These are phyloP conservation scores for Podochytrium sp. DNA, from an alignment of 192 early-diverging fungal genomes.

Conservation along the genomic window DNA sequence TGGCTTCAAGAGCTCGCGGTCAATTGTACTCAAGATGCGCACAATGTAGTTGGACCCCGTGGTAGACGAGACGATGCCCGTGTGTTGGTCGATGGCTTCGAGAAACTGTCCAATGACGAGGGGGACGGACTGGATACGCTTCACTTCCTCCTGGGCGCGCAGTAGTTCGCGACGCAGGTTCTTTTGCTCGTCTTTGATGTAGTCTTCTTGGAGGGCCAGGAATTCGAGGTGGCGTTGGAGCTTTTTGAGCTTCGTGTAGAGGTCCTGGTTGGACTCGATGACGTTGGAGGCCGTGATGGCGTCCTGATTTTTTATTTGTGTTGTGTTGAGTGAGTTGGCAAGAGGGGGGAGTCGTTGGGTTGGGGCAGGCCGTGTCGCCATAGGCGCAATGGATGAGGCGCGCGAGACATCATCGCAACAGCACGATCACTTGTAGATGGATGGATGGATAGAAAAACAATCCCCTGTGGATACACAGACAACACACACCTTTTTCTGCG, in stretches of 20 bases:
- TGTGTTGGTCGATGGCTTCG: slow-evolving; percentile 95
- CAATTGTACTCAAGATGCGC: slow-evolving; percentile 94
- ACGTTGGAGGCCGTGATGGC: neutral
- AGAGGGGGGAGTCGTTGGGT: neutral
- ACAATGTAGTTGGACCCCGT: slow-evolving; percentile 91
- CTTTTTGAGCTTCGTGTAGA: slow-evolving; percentile 93
- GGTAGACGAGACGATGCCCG: slow-evolving; percentile 93
- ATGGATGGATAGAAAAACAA: neutral
- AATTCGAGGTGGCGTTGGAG: slow-evolving; percentile 94
- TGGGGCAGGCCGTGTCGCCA: neutral
- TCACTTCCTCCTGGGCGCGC: slow-evolving; percentile 96
- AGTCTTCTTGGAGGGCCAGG: slow-evolving; percentile 96
- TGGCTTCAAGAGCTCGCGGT: slow-evolving; percentile 96
- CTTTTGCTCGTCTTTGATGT: slow-evolving; percentile 97
- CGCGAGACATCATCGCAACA: neutral
- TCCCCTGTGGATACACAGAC: neutral
- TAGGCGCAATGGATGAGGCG: neutral
- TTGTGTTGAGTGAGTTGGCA: neutral
- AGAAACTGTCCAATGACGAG: slow-evolving; percentile 99
- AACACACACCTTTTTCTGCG: neutral
- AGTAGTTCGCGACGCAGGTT: slow-evolving; percentile 94
- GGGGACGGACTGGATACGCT: slow-evolving; percentile 97
- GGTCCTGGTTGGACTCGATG: slow-evolving; percentile 72
- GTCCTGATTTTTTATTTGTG: neutral
- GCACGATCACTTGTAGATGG: no score